Evolutionary conservation across 2,329 filamentous ascomycete genomes (phyloP), one percentile per base, ranked within the genome.

Genomic region (Colletotrichum incanum): DNA sequence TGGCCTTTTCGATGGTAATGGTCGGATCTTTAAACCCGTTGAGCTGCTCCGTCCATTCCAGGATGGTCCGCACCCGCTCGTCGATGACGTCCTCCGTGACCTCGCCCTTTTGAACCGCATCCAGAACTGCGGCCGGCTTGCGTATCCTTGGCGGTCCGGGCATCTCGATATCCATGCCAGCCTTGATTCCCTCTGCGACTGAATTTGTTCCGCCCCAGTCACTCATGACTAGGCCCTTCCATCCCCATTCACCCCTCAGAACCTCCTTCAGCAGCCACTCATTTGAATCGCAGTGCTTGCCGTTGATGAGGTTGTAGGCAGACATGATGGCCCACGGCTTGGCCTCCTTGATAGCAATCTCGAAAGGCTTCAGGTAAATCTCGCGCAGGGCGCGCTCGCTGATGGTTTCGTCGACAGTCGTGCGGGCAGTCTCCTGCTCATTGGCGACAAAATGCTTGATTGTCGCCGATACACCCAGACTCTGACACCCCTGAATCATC

Each of bases 171-270:
- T 96, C 94, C 11, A 96, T 84, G 2, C 94, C 94, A 45, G 93
- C 91, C 8, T 95, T 83, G 14, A 93, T 92, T 74, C 89, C 91
- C 20, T 89, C 90, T 6, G 95, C 92, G 28, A 94, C 93, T 23
- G 91, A 90, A 65, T 92, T 87, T 79, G 96, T 93, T 1, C 93
- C 93, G 6, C 94, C 86, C 93, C 93, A 85, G 71, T 86, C 85
- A 1, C 79, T 95, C 83, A 94, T 92, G 7, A 94, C 88, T 65
- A 93, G 94, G 0, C 93, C 93, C 80, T 94, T 91, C 78, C 95
- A 95, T 5, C 92, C 93, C 5, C 94, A 83, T 78, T 94, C 93
- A 74, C 93, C 92, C 78, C 94, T 94, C 43, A 95, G 82, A 11
- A 94, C 86, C 0, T 92, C 91, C 76, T 94, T 95, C 2, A 88